A percentile compares a stretch with the other conserved stretches of the same genome.
Conservation (phyloP, 345 rosid genomes). For the Citrus sp. region DNA sequence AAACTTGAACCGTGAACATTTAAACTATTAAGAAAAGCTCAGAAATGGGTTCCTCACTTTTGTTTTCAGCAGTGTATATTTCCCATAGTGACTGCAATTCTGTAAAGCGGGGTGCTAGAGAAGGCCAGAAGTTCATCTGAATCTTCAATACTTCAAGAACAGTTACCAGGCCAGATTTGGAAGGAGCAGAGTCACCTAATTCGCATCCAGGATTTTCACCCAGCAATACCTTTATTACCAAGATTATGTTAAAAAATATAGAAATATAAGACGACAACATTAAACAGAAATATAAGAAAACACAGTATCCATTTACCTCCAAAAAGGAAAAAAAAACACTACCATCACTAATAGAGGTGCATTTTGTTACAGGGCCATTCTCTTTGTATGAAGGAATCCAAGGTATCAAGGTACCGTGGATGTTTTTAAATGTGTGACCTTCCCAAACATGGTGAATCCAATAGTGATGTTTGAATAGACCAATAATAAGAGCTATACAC, state of each 20-base stretch:
- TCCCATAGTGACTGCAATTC: conserved; percentile 62
- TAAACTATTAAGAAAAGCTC: neutral
- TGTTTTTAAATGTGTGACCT: neutral
- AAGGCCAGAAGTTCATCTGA: conserved; percentile 81
- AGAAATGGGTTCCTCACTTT: conserved; percentile 50
- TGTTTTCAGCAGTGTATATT: conserved; percentile 28
- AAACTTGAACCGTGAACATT: neutral
- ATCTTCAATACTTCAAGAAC: conserved; percentile 79
- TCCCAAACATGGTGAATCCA: neutral
- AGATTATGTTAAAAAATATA: conserved; percentile 13
- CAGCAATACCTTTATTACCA: conserved; percentile 54
- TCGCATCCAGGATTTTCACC: conserved; percentile 58
- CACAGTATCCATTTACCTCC: neutral
- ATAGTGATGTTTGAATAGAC: neutral
- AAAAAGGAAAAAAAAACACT: neutral
- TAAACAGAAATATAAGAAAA: neutral
- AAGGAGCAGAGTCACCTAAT: conserved; percentile 41
- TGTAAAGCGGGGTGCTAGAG: conserved; percentile 31
- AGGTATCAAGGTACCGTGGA: neutral
- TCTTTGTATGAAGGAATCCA: neutral
- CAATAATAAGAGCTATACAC: too few relatives aligned
- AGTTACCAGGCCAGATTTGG: conserved; percentile 64
- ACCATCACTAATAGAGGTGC: neutral
- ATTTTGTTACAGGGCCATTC: neutral
- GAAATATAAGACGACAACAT: neutral